Percentiles rank a stretch among this genome's conserved stretches.
phyloP scores from a whole-genome alignment of 106 monocot species.

The Cymbidium sinense region DNA sequence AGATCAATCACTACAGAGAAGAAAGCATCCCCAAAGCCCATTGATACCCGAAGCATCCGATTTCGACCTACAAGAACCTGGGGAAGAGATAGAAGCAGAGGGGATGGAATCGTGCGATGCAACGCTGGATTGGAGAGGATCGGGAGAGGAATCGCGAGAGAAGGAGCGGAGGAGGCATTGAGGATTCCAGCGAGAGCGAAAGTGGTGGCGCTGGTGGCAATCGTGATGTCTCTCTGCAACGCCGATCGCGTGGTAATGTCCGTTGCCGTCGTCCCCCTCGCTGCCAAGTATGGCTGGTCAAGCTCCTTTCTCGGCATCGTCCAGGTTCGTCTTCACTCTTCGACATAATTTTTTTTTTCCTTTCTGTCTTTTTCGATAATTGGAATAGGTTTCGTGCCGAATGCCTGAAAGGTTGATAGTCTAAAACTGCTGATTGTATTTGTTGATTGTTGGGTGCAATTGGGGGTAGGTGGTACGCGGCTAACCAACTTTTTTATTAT shows the following conservation, averaged over 20 bases:
- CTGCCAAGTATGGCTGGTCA: slow-evolving; percentile 66
- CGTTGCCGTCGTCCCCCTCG: slow-evolving; percentile 76
- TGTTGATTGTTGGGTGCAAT: no score
- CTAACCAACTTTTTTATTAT: no score
- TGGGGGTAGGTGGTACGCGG: no score
- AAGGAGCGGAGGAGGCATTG: not conserved
- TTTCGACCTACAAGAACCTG: not conserved
- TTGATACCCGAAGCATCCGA: not conserved
- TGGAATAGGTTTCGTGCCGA: no score
- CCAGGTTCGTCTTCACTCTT: slow-evolving; percentile 29
- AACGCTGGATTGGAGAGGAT: slow-evolving; percentile 2
- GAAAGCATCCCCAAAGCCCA: not conserved
- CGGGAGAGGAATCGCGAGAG: not conserved
- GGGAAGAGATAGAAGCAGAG: not conserved
- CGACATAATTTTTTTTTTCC: no score
- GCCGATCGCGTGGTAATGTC: slow-evolving; percentile 94
- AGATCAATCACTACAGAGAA: not conserved
- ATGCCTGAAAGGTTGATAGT: no score
- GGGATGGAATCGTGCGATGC: not conserved
- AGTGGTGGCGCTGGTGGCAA: slow-evolving; percentile 51
- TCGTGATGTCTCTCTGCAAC: slow-evolving; percentile 80
- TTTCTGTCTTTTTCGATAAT: no score
- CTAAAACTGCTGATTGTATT: no score
- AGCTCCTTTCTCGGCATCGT: slow-evolving; percentile 77
- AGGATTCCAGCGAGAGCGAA: slow-evolving; percentile 55